Percentiles rank a stretch among this genome's conserved stretches.
These are phyloP conservation scores for Medakamo hakoo DNA, from an alignment of 139 green algal species.

Conservation along the genomic window DNA sequence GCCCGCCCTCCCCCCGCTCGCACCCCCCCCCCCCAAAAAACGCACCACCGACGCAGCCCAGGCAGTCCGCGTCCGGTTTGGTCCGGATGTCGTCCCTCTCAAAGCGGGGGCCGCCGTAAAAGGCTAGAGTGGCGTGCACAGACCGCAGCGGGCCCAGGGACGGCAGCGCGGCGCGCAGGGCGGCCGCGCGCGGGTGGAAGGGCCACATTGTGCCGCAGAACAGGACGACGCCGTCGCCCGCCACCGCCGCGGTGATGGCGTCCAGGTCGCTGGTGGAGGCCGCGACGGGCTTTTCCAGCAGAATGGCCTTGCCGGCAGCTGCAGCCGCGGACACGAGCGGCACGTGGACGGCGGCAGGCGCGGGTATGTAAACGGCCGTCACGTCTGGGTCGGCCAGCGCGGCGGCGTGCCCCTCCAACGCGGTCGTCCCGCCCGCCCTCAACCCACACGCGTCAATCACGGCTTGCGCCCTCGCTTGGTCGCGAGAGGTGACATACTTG, in stretches of 20 bases:
- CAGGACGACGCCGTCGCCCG: conserved; percentile 13
- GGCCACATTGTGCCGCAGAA: conserved; percentile 31
- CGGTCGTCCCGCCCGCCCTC: not conserved
- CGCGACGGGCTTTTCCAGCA: conserved; percentile 37
- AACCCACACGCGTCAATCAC: too few relatives aligned
- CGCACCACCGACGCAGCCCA: conserved; percentile 1
- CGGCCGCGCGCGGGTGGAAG: not conserved
- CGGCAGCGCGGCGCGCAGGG: not conserved
- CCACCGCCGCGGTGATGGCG: conserved; percentile 9
- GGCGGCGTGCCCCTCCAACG: not conserved
- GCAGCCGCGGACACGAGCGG: conserved; percentile 29
- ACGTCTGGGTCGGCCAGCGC: not conserved
- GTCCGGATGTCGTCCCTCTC: conserved; percentile 3
- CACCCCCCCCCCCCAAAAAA: too few relatives aligned
- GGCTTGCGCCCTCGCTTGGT: not conserved
- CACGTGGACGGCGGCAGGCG: conserved; percentile 10
- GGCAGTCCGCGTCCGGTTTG: conserved; percentile 1
- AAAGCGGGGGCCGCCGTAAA: conserved; percentile 4
- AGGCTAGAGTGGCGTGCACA: conserved; percentile 14
- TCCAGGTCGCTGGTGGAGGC: conserved; percentile 7
- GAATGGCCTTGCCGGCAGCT: conserved; percentile 25
- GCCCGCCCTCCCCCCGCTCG: too few relatives aligned
- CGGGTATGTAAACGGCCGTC: not conserved
- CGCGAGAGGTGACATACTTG: not conserved
- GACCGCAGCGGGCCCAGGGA: conserved; percentile 9